phyloP scores from a whole-genome alignment of 2,329 filamentous ascomycete genomes.

The Venturia pyrina region DNA sequence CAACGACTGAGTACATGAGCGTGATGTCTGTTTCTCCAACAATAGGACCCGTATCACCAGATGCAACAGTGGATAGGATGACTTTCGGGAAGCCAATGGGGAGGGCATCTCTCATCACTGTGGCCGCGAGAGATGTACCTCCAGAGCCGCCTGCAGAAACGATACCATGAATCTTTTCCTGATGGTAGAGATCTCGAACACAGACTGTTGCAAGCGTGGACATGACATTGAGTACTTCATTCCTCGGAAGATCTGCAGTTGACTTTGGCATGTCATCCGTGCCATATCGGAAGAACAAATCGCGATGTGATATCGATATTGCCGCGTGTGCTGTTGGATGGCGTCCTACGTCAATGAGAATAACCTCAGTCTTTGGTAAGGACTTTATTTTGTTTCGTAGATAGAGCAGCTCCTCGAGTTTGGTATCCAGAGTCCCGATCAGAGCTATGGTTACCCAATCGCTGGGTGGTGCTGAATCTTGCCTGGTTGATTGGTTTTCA shows the following conservation, averaged over 20 bases:
- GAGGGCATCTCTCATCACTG: conserved; percentile 49
- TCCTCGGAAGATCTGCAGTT: conserved; percentile 32
- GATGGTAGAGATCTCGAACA: conserved; percentile 31
- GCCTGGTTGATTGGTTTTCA: neutral
- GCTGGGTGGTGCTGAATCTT: neutral
- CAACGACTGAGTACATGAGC: conserved; percentile 62
- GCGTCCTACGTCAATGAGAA: conserved; percentile 48
- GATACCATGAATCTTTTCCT: conserved; percentile 41
- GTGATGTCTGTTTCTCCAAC: conserved; percentile 59
- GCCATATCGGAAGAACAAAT: conserved; percentile 28
- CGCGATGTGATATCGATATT: conserved; percentile 38
- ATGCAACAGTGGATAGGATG: conserved; percentile 60
- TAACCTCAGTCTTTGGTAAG: conserved; percentile 25
- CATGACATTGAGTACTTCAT: conserved; percentile 49
- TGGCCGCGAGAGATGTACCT: conserved; percentile 50
- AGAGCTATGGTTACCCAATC: conserved; percentile 37
- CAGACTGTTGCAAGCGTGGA: conserved; percentile 36
- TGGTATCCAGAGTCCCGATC: conserved; percentile 56
- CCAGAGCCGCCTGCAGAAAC: conserved; percentile 53
- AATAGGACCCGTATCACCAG: conserved; percentile 54
- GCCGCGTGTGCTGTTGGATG: conserved; percentile 29
- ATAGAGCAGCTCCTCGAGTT: conserved; percentile 49
- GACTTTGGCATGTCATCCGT: conserved; percentile 22
- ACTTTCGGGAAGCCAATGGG: conserved; percentile 61
- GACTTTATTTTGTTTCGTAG: conserved; percentile 38